phyloP scores from a whole-genome alignment of 2,329 filamentous ascomycete genomes.

The Cucurbitaria berberidis region DNA sequence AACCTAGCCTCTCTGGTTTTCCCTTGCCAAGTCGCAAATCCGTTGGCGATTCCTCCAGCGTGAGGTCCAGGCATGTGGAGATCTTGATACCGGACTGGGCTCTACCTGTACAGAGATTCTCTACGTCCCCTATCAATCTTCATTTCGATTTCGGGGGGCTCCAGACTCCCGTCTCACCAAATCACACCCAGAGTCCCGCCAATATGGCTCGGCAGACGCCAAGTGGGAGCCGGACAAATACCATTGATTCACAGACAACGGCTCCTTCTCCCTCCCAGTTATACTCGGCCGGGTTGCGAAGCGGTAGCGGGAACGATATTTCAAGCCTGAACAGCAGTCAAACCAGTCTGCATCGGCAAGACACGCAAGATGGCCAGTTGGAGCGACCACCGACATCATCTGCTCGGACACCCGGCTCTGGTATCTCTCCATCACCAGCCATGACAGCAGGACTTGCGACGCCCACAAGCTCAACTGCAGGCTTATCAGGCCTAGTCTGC shows the following conservation, averaged over 20 bases:
- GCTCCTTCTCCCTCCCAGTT: constrained; percentile 53
- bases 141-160: constrained; percentile 24
- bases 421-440: constrained; percentile 56
- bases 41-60: constrained; percentile 37
- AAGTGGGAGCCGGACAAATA: constrained; percentile 53
- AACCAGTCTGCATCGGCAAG: constrained; percentile 53
- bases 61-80: constrained; percentile 56
- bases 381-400: constrained; percentile 44
- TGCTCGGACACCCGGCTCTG: constrained; percentile 45
- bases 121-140: constrained; percentile 42
- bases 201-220: constrained; percentile 53
- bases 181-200: constrained; percentile 36
- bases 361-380: constrained; percentile 50
- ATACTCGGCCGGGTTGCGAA: constrained; percentile 44
- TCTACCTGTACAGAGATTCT: constrained; percentile 49
- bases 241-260: constrained; percentile 55
- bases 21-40: constrained; percentile 37
- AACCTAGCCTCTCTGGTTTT: constrained; percentile 37
- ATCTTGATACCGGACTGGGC: constrained; percentile 56
- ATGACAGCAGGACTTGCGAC: constrained; percentile 46
- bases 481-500: constrained; percentile 70
- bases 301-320: constrained; percentile 45
- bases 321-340: constrained; percentile 55
- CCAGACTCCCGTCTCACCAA: constrained; percentile 24
- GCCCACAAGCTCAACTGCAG: constrained; percentile 58